phyloP scores from a whole-genome alignment of 1,139 yeast genomes.

The Sugiyamaella sp. region DNA sequence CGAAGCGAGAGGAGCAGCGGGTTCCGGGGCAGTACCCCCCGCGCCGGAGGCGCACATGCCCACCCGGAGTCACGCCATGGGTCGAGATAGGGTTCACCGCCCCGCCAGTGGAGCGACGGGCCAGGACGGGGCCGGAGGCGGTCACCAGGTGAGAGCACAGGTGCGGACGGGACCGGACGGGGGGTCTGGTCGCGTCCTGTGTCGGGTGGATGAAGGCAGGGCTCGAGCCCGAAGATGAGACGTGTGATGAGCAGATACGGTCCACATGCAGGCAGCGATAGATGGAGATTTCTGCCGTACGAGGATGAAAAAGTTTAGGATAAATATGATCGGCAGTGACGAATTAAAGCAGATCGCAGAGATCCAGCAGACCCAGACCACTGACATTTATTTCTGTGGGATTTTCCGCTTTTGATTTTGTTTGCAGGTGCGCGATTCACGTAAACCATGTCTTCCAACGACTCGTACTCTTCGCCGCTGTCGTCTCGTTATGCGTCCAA shows the following conservation, averaged over 20 bases:
- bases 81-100: not conserved
- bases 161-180: no score
- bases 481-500: slow-evolving; percentile 97
- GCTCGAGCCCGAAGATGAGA: not conserved
- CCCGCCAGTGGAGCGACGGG: not conserved
- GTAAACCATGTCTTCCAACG: slow-evolving; percentile 38
- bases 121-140: not conserved
- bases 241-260: not conserved
- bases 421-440: no score
- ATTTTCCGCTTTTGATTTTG: not conserved
- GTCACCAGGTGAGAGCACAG: not conserved
- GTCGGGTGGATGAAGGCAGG: no score
- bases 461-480: slow-evolving; percentile 78
- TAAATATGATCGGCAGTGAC: not conserved
- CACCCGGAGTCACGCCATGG: not conserved
- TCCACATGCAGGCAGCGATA: not conserved
- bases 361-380: no score
- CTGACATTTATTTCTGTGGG: not conserved
- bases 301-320: not conserved
- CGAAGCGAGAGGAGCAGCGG: not conserved
- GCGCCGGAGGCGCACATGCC: not conserved
- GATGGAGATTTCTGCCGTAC: not conserved
- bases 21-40: not conserved
- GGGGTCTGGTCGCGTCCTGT: no score
- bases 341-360: not conserved